Percentiles rank a stretch among this genome's conserved stretches.
phyloP scores from a whole-genome alignment of 331 rosid species.

The Pyracantha coccinea region DNA sequence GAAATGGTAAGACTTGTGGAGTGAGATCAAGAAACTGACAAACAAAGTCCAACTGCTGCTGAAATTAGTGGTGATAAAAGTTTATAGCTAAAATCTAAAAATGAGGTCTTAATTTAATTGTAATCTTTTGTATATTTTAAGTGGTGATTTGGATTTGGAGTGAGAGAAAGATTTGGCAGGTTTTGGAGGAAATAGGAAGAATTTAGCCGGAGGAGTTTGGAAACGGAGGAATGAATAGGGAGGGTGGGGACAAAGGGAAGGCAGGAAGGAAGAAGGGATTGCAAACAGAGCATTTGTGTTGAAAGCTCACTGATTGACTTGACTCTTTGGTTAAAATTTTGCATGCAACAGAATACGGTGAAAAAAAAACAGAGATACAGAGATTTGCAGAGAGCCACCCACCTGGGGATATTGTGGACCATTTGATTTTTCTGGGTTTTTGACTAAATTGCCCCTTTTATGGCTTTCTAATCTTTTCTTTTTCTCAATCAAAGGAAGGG shows the following conservation, averaged over 20 bases:
- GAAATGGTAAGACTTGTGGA: neutral
- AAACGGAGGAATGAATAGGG: neutral
- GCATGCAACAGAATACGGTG: slow-evolving; percentile 18
- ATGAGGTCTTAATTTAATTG: neutral
- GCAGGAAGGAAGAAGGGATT: slow-evolving; percentile 32
- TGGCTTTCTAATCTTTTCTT: neutral
- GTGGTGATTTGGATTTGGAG: neutral
- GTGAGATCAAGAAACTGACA: slow-evolving; percentile 2
- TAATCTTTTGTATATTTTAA: neutral
- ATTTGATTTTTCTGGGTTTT: neutral
- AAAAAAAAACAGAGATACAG: slow-evolving; percentile 2
- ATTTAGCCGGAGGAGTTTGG: neutral
- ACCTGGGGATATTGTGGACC: slow-evolving; percentile 16
- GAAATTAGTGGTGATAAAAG: neutral
- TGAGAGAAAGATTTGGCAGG: neutral
- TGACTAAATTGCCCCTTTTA: slow-evolving; percentile 12
- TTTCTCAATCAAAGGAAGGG: neutral
- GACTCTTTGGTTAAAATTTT: neutral
- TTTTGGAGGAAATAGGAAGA: neutral
- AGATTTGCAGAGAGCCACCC: slow-evolving; percentile 16
- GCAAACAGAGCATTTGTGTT: slow-evolving; percentile 30
- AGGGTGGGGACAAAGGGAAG: neutral
- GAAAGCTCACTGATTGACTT: neutral
- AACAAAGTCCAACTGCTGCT: neutral
- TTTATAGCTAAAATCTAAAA: neutral